Base-by-base conservation (phyloP, 208 protist species). In the Leishmania tarentolae region DNA sequence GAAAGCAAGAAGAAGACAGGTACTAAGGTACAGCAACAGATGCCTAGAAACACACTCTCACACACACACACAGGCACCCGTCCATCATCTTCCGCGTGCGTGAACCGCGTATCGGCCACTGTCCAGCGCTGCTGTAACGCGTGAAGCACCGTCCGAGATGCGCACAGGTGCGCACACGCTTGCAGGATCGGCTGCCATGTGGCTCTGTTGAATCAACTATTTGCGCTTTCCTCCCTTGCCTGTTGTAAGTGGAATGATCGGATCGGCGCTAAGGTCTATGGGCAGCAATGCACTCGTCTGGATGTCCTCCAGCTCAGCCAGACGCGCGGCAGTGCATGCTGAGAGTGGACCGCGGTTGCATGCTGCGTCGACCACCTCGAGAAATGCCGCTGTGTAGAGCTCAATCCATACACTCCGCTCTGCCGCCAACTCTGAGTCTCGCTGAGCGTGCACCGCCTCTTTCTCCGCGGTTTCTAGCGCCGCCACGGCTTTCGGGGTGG, bases 331-430 rank as follows among this genome's bases (percentile, higher is more conserved):
- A 53, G 83, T 65, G 74, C 92, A 88, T 15, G 88, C 86, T 6
- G 86, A 88, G 9, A 97, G 75, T n/a, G 95, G 89, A 0, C 89
- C 89, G 9, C 94, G 79, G 52, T 86, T 77, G 73, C 88, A 93
- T 47, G 85, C 88, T 53, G 85, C 84, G 66, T 95, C 88, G 35
- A 95, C 80, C 0, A 80, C 83, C 37, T 83, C 70, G 56, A 78
- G 65, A 68, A 93, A 88, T 7, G 63, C 61, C 7, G 69, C 3
- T 5, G 69, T 78, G 57, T 75, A 73, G 40, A 78, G 47, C 40
- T 24, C 70, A 5, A 69, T 69, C 19, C 52, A 56, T 15, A 50
- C 53, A 42, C 31, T 21, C 21, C 79, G 76, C 31, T 81, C 78
- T 40, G 19, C 73, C 13, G 13, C 44, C 50, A 86, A 65, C 46